Percentiles rank a stretch among this genome's conserved stretches.
phyloP scores from a whole-genome alignment of 2,329 filamentous ascomycete genomes.

The Pseudogymnoascus sp. region DNA sequence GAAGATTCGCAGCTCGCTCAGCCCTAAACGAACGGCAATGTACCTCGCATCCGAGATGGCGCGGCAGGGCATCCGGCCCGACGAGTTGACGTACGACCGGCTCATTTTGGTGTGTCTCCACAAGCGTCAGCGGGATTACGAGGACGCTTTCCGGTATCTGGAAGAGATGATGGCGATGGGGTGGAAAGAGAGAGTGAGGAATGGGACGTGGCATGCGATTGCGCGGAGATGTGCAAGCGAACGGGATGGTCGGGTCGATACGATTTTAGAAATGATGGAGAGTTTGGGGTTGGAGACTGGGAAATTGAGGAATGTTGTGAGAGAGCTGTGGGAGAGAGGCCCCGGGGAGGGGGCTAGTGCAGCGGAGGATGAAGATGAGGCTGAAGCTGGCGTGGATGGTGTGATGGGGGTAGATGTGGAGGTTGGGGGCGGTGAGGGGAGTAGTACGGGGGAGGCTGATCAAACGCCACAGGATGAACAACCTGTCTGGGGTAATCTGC shows the following conservation, averaged over 20 bases:
- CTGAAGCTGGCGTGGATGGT: slow-evolving; percentile 7
- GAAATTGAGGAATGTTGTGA: slow-evolving; percentile 1
- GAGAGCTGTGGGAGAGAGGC: neutral
- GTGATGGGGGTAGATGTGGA: slow-evolving; percentile 12
- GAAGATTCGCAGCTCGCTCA: slow-evolving; percentile 19
- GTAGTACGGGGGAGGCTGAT: neutral
- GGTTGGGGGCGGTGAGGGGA: neutral
- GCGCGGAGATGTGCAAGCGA: slow-evolving; percentile 22
- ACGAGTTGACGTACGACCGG: slow-evolving; percentile 53
- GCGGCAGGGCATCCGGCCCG: slow-evolving; percentile 44
- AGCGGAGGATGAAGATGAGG: neutral
- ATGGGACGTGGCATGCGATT: slow-evolving; percentile 18
- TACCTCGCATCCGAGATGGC: slow-evolving; percentile 57
- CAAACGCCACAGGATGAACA: neutral
- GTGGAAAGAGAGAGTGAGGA: slow-evolving; percentile 19
- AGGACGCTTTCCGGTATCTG: slow-evolving; percentile 42
- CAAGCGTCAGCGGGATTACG: slow-evolving; percentile 32
- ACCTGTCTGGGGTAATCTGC: neutral
- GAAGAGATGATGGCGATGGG: slow-evolving; percentile 41
- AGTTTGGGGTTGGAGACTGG: neutral
- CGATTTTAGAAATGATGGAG: neutral
- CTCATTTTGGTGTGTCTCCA: slow-evolving; percentile 50
- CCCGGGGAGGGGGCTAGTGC: slow-evolving; percentile 14
- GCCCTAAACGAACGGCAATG: slow-evolving; percentile 41
- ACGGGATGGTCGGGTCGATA: slow-evolving; percentile 27